Evolutionary conservation across 2,329 filamentous ascomycete species (phyloP), one percentile per base, ranked within the genome.

Genomic region (Tolypocladium pustulatum): DNA sequence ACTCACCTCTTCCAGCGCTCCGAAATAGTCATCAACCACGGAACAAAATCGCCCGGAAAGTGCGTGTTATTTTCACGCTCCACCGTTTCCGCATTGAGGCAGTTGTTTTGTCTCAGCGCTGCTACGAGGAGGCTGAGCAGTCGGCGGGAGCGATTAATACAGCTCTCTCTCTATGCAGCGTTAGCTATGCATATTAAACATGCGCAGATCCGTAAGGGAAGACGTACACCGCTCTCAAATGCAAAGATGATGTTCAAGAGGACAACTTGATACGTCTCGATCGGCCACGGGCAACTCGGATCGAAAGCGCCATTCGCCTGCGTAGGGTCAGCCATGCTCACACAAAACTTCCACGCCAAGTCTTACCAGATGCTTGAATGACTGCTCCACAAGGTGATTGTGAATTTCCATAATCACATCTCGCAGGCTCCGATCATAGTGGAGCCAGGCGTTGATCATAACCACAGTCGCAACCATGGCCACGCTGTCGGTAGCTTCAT

Each of bases 361-460:
- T 64, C 68, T 60, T 61, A 71, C 70, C 27, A 72, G 51, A 49
- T 66, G 66, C 15, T 65, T 60, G 32, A 69, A 67, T 49, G 65
- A 67, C n/a, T 62, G 62, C 5, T 67, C 61, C 58, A 75, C 66
- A 22, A 77, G 60, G 3, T 60, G 59, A 6, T 64, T 60, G 54
- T 77, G 72, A 6, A 72, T 62, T n/a, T 65, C 61, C 20, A 72
- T 56, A 3, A 68, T 67, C 49, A 65, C 60, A 3, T 67, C 62
- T 41, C 62, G 67, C 25, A 68, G 63, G 15, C 62, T 65, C 13
- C 62, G 57, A 0, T 66, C 71, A 10, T 65, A 66, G 20, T 67
- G 63, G 2, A 76, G 57, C 74, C 74, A 77, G 4, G 69, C 69
- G 2, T 73, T 73, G 38, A 76, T 71, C 67, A 77, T 74, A 17